Conservation (phyloP, 257 asterid species). For the Petunia axillaris region DNA sequence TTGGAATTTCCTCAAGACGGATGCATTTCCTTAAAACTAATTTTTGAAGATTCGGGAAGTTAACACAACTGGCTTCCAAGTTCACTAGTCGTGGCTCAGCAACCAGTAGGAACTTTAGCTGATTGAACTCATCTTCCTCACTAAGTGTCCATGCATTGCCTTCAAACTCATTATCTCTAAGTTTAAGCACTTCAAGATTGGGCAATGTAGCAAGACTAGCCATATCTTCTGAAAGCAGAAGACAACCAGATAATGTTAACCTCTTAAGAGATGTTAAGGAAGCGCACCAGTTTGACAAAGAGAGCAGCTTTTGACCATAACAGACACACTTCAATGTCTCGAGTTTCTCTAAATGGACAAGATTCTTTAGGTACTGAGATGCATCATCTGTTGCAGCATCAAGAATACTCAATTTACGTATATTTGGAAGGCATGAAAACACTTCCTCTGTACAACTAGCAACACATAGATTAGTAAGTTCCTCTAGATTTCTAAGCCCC, state of each 20-base stretch:
- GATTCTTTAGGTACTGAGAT: slow-evolving; percentile 17
- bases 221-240: slow-evolving; percentile 19
- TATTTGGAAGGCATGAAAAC: slow-evolving; percentile 32
- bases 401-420: slow-evolving; percentile 38
- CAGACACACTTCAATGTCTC: slow-evolving; percentile 32
- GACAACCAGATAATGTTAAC: slow-evolving; percentile 21
- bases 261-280: slow-evolving; percentile 34
- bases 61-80: slow-evolving; percentile 18
- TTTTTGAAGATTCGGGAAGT: slow-evolving; percentile 33
- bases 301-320: slow-evolving; percentile 21
- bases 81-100: slow-evolving; percentile 15
- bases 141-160: background rate
- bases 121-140: slow-evolving; percentile 8
- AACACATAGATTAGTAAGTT: slow-evolving; percentile 33
- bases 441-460: slow-evolving; percentile 29
- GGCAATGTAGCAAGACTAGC: slow-evolving; percentile 26
- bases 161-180: slow-evolving; percentile 18
- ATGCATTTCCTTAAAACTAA: slow-evolving; percentile 18
- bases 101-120: slow-evolving; percentile 16
- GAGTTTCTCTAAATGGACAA: slow-evolving; percentile 31
- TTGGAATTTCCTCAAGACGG: slow-evolving; percentile 33
- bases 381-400: slow-evolving; percentile 11
- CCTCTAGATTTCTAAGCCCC: slow-evolving; percentile 33
- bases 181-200: slow-evolving; percentile 27
- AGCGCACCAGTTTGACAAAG: slow-evolving; percentile 23